Evolutionary conservation across 495 filamentous ascomycete species (phyloP).

Genomic region (Terfezia claveryi): DNA sequence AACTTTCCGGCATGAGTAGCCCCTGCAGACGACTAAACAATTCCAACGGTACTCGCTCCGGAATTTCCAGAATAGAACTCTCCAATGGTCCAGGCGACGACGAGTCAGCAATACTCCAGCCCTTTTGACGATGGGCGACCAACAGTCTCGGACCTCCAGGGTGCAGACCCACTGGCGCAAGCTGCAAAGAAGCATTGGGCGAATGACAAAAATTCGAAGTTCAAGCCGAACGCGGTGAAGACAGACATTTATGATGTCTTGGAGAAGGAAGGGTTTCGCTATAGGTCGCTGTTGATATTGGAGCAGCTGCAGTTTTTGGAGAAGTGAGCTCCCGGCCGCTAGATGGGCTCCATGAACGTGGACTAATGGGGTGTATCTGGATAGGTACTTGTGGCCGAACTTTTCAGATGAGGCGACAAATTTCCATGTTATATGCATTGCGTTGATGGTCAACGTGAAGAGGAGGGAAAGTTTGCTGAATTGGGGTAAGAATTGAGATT

Average conservation of each 20-base stretch:
- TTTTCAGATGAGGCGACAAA: slow-evolving; percentile 79
- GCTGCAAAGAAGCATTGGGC: slow-evolving; percentile 75
- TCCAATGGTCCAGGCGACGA: slow-evolving; percentile 7
- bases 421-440: slow-evolving; percentile 68
- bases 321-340: slow-evolving; percentile 29
- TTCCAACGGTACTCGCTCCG: too few relatives aligned
- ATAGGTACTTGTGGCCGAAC: slow-evolving; percentile 79
- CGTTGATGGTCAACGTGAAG: slow-evolving; percentile 69
- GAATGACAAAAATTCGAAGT: slow-evolving; percentile 41
- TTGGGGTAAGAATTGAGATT: slow-evolving; percentile 39
- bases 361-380: slow-evolving; percentile 6
- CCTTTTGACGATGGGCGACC: slow-evolving; percentile 27
- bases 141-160: slow-evolving; percentile 45
- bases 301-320: slow-evolving; percentile 85
- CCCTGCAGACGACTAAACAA: too few relatives aligned
- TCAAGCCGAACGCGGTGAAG: slow-evolving; percentile 70
- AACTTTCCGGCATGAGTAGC: too few relatives aligned
- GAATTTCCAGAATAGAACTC: neutral
- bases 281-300: slow-evolving; percentile 53
- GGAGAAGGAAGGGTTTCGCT: slow-evolving; percentile 57
- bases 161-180: slow-evolving; percentile 59
- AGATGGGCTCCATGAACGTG: neutral
- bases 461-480: slow-evolving; percentile 64
- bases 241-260: slow-evolving; percentile 76
- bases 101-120: neutral